Evolutionary conservation across 805 yeast species (phyloP).

Genomic region (Vanderwaltozyma tropicalis): DNA sequence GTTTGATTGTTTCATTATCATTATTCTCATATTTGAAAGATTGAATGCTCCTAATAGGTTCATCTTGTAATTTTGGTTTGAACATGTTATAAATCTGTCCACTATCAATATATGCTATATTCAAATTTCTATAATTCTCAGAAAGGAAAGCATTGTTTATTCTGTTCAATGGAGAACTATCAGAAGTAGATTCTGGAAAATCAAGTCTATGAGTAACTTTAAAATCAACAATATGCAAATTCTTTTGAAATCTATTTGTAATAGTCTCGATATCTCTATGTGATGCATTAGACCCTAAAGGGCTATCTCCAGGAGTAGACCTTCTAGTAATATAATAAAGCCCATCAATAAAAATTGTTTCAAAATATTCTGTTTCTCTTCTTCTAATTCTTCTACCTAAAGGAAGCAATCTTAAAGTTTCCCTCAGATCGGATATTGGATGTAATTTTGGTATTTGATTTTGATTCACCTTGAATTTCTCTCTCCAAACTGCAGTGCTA

Average conservation of each 20-base stretch:
- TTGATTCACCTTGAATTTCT: conserved; percentile 8
- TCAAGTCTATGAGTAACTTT: not conserved
- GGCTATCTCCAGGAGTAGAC: not conserved
- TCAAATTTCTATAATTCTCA: conserved; percentile 17
- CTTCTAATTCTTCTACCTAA: not conserved
- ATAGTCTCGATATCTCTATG: not conserved
- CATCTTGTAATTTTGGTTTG: conserved; percentile 17
- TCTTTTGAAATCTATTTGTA: not conserved
- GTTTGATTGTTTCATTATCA: not conserved
- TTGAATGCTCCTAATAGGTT: conserved; percentile 12
- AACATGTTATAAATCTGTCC: conserved; percentile 12
- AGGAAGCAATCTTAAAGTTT: not conserved
- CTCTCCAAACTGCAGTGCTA: conserved; percentile 18
- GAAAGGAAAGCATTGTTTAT: conserved; percentile 16
- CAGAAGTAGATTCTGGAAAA: not conserved
- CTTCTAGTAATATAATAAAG: not conserved
- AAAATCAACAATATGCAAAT: not conserved
- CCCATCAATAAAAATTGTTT: not conserved
- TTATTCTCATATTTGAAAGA: conserved; percentile 3
- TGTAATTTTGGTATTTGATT: not conserved
- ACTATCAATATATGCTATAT: conserved; percentile 16
- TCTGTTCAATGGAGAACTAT: not conserved
- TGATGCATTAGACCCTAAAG: not conserved
- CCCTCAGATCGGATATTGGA: not conserved
- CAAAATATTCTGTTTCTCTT: not conserved